Evolutionary conservation across 2,329 filamentous ascomycete genomes (phyloP), one percentile per base, ranked within the genome.

Genomic region (Westerdykella ornata): DNA sequence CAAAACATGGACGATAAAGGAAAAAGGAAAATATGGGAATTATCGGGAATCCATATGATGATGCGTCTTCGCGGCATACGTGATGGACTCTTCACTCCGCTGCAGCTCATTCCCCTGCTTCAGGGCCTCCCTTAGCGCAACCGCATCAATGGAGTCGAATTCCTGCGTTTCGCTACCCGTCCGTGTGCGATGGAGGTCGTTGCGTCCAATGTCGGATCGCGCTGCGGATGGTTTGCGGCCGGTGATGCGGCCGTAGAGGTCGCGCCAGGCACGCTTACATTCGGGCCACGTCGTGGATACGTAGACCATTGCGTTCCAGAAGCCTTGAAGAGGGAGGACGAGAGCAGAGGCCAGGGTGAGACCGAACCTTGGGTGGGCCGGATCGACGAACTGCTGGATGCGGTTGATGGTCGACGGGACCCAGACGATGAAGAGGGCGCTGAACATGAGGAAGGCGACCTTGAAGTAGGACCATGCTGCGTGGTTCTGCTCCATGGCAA

Each of bases 251-350:
- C 22, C 8, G 12, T 26, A 26, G 3, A 26, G 22, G 22, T 11
- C 12, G 3, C 22, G 22, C 22, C 22, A 45, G 4, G 54, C 56
- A 13, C 52, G 50, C 22, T 48, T 56, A 30, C 53, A 60, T 31
- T 63, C 61, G 0, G 45, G 30, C 46, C 57, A 59, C 0, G 57
- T 58, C 0, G 59, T 60, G 14, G 53, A 59, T 4, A 80, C 67
- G 64, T 92, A 94, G 51, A 94, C 87, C 43, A 85, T 63, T 14
- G 81, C 78, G 60, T 94, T 94, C 85, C 86, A 92, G 55, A 89
- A 85, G 0, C 87, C 87, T 59, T 94, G 87, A 0, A 88, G 73
- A 0, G 87, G 86, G 7, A 94, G 73, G 1, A 92, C 85, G 31
- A 87, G 74, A 0, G 84, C 80, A 16, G 83, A 82, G 49, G 81